Evolutionary conservation across 2,329 filamentous ascomycete species (phyloP).

Genomic region (Aspergillus pseudoterreus): DNA sequence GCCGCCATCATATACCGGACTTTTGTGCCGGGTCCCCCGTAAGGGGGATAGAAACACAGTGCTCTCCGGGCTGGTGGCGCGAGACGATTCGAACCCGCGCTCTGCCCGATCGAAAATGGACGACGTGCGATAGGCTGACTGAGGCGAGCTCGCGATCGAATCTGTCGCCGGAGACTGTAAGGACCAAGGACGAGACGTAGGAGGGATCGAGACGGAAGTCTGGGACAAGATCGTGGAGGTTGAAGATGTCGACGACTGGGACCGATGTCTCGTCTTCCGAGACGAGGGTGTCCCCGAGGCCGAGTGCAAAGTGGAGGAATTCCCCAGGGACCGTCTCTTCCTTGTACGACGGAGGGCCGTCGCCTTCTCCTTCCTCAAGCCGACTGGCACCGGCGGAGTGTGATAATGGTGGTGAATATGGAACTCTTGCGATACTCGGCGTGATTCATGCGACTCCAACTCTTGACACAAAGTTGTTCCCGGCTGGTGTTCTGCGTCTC

Average conservation of each 20-base stretch:
- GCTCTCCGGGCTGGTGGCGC: constrained; percentile 78
- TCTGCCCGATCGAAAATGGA: constrained; percentile 75
- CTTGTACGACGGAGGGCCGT: constrained; percentile 56
- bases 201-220: constrained; percentile 56
- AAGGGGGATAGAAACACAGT: constrained; percentile 61
- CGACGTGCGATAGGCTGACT: constrained; percentile 66
- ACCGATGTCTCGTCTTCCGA: constrained; percentile 33
- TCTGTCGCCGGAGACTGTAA: constrained; percentile 44
- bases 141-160: constrained; percentile 77
- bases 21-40: constrained; percentile 59
- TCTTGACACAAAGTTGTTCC: constrained; percentile 67
- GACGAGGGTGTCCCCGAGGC: constrained; percentile 23
- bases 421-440: constrained; percentile 64
- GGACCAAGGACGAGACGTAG: constrained; percentile 36
- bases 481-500: constrained; percentile 28
- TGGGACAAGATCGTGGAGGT: constrained; percentile 61
- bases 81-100: constrained; percentile 62
- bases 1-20: constrained; percentile 56
- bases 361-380: constrained; percentile 52
- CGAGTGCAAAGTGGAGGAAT: constrained; percentile 46
- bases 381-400: constrained; percentile 51
- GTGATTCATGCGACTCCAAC: constrained; percentile 53
- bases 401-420: constrained; percentile 97
- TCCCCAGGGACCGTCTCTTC: constrained; percentile 68
- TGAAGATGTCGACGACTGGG: constrained; percentile 41